Evolutionary conservation across 2,329 filamentous ascomycete genomes (phyloP).

Genomic region (Claviceps purpurea): DNA sequence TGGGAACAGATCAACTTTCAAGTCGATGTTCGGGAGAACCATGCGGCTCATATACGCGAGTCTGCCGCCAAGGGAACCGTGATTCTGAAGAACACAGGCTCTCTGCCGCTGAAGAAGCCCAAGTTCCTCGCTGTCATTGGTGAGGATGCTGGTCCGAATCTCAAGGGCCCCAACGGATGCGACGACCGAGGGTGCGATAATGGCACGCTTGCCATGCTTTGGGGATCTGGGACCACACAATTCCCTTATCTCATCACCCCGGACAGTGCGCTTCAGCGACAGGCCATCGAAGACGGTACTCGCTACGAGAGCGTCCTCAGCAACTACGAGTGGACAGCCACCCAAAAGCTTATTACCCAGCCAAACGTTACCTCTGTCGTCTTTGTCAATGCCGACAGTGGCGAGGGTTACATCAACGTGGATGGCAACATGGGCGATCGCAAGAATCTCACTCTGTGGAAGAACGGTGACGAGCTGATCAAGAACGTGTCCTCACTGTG

Average conservation of each 20-base stretch:
- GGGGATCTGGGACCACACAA: constrained; percentile 63
- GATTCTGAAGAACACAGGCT: constrained; percentile 71
- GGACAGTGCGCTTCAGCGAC: constrained; percentile 52
- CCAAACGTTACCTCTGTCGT: constrained; percentile 63
- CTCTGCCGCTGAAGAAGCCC: constrained; percentile 66
- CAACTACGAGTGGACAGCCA: constrained; percentile 49
- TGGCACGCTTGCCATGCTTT: constrained; percentile 59
- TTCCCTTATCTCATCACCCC: constrained; percentile 69
- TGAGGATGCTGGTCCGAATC: constrained; percentile 66
- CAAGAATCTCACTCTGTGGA: constrained; percentile 86
- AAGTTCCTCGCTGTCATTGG: constrained; percentile 67
- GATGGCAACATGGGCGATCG: constrained; percentile 80
- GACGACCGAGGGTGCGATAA: constrained; percentile 47
- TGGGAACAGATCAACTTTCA: constrained; percentile 63
- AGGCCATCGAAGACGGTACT: constrained; percentile 45
- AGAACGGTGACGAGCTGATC: constrained; percentile 66
- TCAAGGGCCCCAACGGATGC: constrained; percentile 68
- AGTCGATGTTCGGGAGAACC: constrained; percentile 69
- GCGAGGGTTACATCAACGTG: constrained; percentile 74
- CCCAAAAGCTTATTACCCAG: constrained; percentile 45
- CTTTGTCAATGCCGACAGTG: constrained; percentile 77
- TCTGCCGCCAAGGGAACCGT: constrained; percentile 72
- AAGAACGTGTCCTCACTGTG: constrained; percentile 63
- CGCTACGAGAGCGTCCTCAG: constrained; percentile 53
- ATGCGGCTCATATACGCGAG: constrained; percentile 59